Percentiles rank a stretch among this genome's conserved stretches.
Conservation (phyloP, 306 rosid species). For the Pyrus bretschneideri region DNA sequence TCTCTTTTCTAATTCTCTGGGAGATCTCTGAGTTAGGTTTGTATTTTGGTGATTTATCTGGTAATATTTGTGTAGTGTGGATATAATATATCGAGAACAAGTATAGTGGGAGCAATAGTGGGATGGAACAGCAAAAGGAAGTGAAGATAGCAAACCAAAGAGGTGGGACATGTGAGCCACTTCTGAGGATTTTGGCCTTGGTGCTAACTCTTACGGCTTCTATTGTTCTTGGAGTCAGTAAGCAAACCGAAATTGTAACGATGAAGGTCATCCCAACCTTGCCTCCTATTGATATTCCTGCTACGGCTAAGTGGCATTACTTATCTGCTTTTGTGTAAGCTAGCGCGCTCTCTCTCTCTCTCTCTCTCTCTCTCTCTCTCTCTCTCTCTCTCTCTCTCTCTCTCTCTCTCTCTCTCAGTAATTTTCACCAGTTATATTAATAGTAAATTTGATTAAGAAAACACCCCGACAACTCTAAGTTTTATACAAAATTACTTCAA, state of each 20-base stretch:
- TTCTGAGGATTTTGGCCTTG: slow-evolving; percentile 52
- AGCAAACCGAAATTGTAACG: slow-evolving; percentile 46
- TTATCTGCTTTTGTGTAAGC: slow-evolving; percentile 65
- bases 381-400: too few species aligned
- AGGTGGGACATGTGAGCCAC: slow-evolving; percentile 16
- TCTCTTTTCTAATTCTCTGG: background rate
- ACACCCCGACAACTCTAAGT: too few species aligned
- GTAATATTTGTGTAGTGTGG: background rate
- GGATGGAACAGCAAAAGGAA: slow-evolving; percentile 20
- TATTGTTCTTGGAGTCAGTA: slow-evolving; percentile 36
- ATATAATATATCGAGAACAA: slow-evolving; percentile 25
- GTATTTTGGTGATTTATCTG: background rate
- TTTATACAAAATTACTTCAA: too few species aligned
- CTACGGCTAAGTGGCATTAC: slow-evolving; percentile 59
- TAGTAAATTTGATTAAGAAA: background rate
- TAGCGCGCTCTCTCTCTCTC: background rate
- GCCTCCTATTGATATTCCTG: slow-evolving; percentile 48
- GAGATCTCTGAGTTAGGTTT: background rate
- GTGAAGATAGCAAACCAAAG: slow-evolving; percentile 6
- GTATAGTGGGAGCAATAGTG: background rate
- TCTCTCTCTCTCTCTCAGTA: too few species aligned
- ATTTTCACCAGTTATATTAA: background rate
- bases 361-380: too few species aligned
- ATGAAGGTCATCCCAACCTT: slow-evolving; percentile 12
- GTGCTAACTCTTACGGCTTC: slow-evolving; percentile 42